A percentile compares a stretch with the other conserved stretches of the same genome.
Conservation (phyloP, 441 rosid genomes). For the Arabidopsis lyrata region DNA sequence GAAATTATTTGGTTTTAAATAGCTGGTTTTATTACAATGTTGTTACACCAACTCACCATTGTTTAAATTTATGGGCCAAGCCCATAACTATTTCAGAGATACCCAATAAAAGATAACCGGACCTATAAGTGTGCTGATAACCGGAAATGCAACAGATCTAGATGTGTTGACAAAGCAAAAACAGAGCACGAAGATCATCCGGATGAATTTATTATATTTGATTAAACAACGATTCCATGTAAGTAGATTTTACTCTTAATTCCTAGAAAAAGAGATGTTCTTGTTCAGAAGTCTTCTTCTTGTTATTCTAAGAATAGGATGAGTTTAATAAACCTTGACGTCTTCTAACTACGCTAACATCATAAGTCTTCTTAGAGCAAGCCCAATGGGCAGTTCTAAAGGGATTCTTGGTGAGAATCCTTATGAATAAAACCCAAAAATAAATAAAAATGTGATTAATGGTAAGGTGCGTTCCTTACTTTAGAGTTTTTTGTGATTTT, state of each 20-base stretch:
- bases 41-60: not conserved
- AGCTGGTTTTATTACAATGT: not conserved
- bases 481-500: too few species aligned
- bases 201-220: slow-evolving; percentile 18
- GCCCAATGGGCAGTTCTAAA: too few species aligned
- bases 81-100: not conserved
- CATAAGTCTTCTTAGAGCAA: not conserved
- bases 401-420: too few species aligned
- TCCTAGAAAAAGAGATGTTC: slow-evolving; percentile 10
- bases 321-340: not conserved
- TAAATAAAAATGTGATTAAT: too few species aligned
- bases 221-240: slow-evolving; percentile 18
- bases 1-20: not conserved
- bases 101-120: not conserved
- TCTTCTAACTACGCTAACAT: slow-evolving; percentile 29
- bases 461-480: too few species aligned
- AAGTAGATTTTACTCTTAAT: slow-evolving; percentile 2
- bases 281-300: slow-evolving; percentile 21
- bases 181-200: slow-evolving; percentile 8
- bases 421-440: too few species aligned
- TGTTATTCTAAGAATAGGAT: slow-evolving; percentile 34
- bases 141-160: not conserved
- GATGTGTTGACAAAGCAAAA: slow-evolving; percentile 3
- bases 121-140: not conserved
- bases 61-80: not conserved